phyloP scores from a whole-genome alignment of 2,329 filamentous ascomycete species.

The Didymellaceae sp. region DNA sequence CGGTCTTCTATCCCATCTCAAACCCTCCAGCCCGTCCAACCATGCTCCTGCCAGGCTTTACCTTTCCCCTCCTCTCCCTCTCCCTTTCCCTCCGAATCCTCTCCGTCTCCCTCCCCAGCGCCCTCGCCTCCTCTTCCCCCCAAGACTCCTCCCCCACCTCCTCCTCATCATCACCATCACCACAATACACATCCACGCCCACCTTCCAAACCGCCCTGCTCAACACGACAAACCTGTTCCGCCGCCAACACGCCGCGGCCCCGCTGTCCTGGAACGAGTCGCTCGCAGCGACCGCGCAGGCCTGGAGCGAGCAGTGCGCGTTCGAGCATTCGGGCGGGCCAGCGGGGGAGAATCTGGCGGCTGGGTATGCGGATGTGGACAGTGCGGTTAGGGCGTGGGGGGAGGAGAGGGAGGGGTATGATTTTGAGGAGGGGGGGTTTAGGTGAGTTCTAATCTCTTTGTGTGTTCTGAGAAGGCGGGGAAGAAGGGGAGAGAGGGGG shows the following conservation, averaged over 20 bases:
- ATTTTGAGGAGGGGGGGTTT: conserved; percentile 66
- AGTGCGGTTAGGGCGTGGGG: conserved; percentile 72
- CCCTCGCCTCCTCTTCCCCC: not conserved
- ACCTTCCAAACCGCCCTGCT: conserved; percentile 63
- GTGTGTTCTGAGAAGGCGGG: too few relatives aligned
- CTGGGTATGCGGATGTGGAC: conserved; percentile 67
- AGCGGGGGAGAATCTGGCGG: conserved; percentile 77
- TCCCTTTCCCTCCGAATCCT: not conserved
- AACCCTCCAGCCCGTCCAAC: not conserved
- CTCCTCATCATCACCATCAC: not conserved
- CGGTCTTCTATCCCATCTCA: too few relatives aligned
- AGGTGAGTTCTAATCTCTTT: conserved; percentile 24
- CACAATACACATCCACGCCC: conserved; percentile 49
- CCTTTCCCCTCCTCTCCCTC: too few relatives aligned
- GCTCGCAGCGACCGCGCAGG: conserved; percentile 61
- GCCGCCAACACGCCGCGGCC: conserved; percentile 66
- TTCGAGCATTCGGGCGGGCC: conserved; percentile 67
- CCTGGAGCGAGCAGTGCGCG: conserved; percentile 57
- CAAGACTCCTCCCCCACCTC: not conserved
- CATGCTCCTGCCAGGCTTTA: not conserved
- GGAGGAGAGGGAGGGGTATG: conserved; percentile 63
- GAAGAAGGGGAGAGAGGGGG: too few relatives aligned
- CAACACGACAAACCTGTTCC: conserved; percentile 71
- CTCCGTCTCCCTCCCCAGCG: not conserved
- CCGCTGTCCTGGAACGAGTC: conserved; percentile 70